Percentiles rank a stretch among this genome's conserved stretches.
Evolutionary conservation across 345 rosid species (phyloP).

Genomic region (Pistacia atlantica): DNA sequence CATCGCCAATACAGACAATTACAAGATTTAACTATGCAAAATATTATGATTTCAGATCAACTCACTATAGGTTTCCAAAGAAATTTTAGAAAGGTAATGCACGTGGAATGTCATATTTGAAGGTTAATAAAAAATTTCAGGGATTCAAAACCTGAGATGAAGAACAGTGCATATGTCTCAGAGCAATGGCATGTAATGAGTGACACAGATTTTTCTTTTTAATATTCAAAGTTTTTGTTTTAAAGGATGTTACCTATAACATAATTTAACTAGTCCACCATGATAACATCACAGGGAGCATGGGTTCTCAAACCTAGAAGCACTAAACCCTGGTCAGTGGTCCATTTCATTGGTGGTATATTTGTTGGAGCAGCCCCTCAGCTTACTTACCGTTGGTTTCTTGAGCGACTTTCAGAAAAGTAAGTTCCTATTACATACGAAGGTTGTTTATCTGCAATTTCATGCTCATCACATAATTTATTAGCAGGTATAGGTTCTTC

Average conservation of each 20-base stretch:
- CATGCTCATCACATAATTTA: neutral
- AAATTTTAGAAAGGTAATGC: neutral
- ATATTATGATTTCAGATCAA: neutral
- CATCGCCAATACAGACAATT: neutral
- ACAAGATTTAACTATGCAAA: slow-evolving; percentile 8
- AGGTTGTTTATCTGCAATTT: neutral
- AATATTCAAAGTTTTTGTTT: neutral
- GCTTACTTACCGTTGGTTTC: slow-evolving; percentile 89
- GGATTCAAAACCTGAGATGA: neutral
- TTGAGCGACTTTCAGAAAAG: slow-evolving; percentile 91
- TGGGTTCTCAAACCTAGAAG: slow-evolving; percentile 88
- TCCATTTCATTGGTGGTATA: slow-evolving; percentile 92
- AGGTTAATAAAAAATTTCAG: neutral
- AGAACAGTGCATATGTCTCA: neutral
- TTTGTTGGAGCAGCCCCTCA: slow-evolving; percentile 99
- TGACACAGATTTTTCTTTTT: neutral
- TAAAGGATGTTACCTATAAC: neutral
- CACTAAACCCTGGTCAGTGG: slow-evolving; percentile 68
- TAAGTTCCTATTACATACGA: slow-evolving; percentile 32
- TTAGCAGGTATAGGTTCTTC: neutral
- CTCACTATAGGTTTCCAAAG: neutral
- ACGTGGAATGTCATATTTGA: neutral
- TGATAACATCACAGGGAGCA: slow-evolving; percentile 63
- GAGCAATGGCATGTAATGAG: neutral
- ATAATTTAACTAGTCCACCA: slow-evolving; percentile 4